phyloP scores from a whole-genome alignment of 768 basidiomycete species.

The Sarcodon sp. region DNA sequence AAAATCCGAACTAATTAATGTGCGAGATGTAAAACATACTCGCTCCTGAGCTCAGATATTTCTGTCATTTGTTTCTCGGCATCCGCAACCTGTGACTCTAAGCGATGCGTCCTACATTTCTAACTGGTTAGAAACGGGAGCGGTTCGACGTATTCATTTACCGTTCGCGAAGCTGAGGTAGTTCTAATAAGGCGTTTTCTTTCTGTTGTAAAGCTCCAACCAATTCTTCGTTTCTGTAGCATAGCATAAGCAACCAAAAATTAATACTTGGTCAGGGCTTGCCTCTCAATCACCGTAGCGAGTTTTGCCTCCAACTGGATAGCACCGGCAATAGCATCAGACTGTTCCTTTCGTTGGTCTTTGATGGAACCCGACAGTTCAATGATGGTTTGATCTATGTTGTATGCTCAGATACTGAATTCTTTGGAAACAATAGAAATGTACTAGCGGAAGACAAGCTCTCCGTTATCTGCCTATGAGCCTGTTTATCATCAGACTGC shows the following conservation, averaged over 20 bases:
- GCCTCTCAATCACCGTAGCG: neutral
- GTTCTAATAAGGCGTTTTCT: neutral
- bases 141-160: neutral
- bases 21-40: neutral
- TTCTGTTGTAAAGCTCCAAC: neutral
- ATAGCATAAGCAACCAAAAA: neutral
- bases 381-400: neutral
- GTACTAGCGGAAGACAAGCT: neutral
- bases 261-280: neutral
- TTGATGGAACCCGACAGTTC: neutral
- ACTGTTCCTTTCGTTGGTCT: neutral
- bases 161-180: neutral
- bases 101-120: neutral
- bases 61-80: neutral
- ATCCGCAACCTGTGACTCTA: neutral
- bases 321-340: neutral
- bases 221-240: neutral
- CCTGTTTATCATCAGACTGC: conserved; percentile 8
- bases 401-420: no score
- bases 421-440: neutral
- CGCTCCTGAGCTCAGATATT: neutral
- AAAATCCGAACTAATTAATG: no score
- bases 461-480: neutral
- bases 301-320: neutral
- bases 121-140: neutral